Percentiles rank a stretch among this genome's conserved stretches.
Conservation (phyloP, 495 filamentous ascomycete species). For the Aspergillus campestris region DNA sequence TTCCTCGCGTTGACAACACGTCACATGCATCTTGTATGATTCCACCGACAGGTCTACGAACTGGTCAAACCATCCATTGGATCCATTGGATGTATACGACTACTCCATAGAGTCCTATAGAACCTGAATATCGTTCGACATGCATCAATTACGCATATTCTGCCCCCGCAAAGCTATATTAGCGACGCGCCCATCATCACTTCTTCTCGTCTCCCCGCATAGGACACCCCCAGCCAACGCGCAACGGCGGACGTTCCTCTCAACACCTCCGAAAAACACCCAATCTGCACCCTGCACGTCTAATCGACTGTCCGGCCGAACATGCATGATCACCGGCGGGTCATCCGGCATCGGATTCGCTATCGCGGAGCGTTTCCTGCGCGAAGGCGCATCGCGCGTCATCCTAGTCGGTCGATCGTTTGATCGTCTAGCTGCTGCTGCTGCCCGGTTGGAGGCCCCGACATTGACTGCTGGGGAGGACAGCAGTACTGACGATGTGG, state of each 20-base stretch:
- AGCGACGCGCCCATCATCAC: neutral
- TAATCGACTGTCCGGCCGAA: slow-evolving; percentile 31
- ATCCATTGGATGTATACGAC: too few species aligned
- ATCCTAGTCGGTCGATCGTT: slow-evolving; percentile 45
- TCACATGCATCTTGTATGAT: too few species aligned
- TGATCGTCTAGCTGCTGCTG: slow-evolving; percentile 32
- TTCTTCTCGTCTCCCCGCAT: neutral
- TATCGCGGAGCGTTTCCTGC: slow-evolving; percentile 60
- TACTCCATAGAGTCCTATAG: too few species aligned
- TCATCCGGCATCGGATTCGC: slow-evolving; percentile 57
- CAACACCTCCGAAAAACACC: neutral
- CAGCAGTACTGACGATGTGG: slow-evolving; percentile 3
- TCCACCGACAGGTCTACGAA: too few species aligned
- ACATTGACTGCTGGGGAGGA: neutral
- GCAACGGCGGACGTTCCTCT: neutral
- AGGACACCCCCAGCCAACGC: too few species aligned
- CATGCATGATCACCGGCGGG: slow-evolving; percentile 53
- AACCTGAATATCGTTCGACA: too few species aligned
- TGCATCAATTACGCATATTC: too few species aligned
- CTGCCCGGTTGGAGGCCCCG: slow-evolving; percentile 9
- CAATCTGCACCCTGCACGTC: neutral
- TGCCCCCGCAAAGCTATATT: too few species aligned
- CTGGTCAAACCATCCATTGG: too few species aligned
- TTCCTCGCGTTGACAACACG: too few species aligned
- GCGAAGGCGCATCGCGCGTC: slow-evolving; percentile 47